Conservation (phyloP, 2,329 filamentous ascomycete species). For the Sporothrix phasma region DNA sequence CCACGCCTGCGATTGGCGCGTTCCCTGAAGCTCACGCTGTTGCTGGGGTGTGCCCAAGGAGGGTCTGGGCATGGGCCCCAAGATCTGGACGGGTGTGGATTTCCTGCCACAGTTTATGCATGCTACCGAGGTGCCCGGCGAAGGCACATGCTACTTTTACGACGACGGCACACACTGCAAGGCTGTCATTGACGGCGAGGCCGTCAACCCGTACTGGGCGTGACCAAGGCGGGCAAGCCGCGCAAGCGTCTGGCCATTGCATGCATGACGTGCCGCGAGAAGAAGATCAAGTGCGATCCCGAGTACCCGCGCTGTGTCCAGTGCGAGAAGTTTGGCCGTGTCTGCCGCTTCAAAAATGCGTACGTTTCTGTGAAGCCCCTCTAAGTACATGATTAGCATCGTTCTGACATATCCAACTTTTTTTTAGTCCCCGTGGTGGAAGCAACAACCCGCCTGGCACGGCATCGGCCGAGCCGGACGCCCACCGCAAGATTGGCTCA, state of each 20-base stretch:
- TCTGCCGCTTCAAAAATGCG: conserved; percentile 80
- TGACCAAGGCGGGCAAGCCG: conserved; percentile 89
- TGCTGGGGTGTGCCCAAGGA: conserved; percentile 40
- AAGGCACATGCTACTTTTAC: conserved; percentile 77
- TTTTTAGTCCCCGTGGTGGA: conserved; percentile 43
- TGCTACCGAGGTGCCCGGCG: conserved; percentile 59
- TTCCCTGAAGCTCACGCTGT: conserved; percentile 31
- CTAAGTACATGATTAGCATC: too few relatives aligned
- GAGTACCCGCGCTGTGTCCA: conserved; percentile 80
- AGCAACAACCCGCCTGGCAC: conserved; percentile 47
- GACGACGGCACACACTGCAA: conserved; percentile 77
- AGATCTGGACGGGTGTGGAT: conserved; percentile 60
- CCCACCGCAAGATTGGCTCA: conserved; percentile 29
- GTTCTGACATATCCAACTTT: too few relatives aligned
- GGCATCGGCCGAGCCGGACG: conserved; percentile 41
- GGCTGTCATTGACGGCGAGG: conserved; percentile 73
- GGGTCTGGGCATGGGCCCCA: conserved; percentile 39
- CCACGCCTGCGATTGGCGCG: conserved; percentile 12
- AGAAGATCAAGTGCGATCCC: conserved; percentile 96
- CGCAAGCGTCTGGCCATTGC: conserved; percentile 83
- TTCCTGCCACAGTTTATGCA: conserved; percentile 57
- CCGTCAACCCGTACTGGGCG: conserved; percentile 83
- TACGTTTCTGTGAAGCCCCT: too few relatives aligned
- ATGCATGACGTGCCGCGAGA: conserved; percentile 88
- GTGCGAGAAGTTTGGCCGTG: conserved; percentile 80